A percentile compares a stretch with the other conserved stretches of the same genome.
These are phyloP conservation scores for Chlorella sp. DNA, from an alignment of 139 green algal species.

Conservation along the genomic window DNA sequence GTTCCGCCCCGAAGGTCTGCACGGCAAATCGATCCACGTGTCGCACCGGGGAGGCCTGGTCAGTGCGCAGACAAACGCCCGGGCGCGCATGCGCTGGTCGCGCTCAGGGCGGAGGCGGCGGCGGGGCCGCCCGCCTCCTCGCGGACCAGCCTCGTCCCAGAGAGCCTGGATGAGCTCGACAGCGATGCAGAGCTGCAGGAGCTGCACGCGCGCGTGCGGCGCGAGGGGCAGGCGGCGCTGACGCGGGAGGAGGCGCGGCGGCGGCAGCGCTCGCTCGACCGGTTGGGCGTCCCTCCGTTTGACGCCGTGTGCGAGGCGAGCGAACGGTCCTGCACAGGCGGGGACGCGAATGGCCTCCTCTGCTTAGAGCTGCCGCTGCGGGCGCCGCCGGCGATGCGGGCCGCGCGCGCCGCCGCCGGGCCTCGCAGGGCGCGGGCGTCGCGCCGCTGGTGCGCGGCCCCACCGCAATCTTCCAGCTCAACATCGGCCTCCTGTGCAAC, in stretches of 20 bases:
- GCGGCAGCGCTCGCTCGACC: slow-evolving; percentile 71
- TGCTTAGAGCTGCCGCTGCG: no score
- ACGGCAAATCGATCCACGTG: no score
- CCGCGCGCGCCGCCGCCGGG: no score
- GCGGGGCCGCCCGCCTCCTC: no score
- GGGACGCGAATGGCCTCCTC: no score
- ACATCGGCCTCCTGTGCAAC: slow-evolving; percentile 99
- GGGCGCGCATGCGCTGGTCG: no score
- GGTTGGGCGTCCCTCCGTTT: slow-evolving; percentile 59
- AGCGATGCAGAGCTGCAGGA: slow-evolving; percentile 65
- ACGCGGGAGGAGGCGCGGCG: slow-evolving; percentile 68
- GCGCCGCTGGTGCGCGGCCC: slow-evolving; percentile 50
- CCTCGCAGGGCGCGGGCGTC: slow-evolving; percentile 41
- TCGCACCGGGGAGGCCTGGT: no score
- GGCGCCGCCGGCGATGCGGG: no score
- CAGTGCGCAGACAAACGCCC: no score
- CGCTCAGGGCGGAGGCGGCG: no score
- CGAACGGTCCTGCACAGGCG: no score
- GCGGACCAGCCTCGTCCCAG: slow-evolving; percentile 76
- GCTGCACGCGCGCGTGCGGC: slow-evolving; percentile 31
- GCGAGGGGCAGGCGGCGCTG: slow-evolving; percentile 43
- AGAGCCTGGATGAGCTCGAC: slow-evolving; percentile 77
- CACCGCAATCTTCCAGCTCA: slow-evolving; percentile 88
- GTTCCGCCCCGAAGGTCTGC: no score
- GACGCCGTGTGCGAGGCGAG: not conserved